phyloP scores from a whole-genome alignment of 2,329 filamentous ascomycete genomes.

The Cladosporium sp. region DNA sequence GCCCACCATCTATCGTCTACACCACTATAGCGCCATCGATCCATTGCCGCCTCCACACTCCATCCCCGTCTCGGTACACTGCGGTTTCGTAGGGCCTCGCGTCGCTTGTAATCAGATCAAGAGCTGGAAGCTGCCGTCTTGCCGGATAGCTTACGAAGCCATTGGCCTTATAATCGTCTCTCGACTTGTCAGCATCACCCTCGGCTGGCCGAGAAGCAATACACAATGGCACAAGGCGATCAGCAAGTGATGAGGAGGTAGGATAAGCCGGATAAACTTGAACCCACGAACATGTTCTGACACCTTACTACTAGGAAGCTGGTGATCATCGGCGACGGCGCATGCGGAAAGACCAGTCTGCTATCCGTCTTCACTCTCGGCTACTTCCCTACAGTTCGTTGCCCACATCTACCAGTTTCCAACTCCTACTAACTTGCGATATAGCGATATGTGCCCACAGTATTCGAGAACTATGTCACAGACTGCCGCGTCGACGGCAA shows the following conservation, averaged over 20 bases:
- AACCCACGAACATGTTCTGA: constrained; percentile 10
- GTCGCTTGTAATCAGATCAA: constrained; percentile 7
- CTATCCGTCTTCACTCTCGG: constrained; percentile 96
- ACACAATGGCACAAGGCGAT: constrained; percentile 41
- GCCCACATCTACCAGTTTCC: background rate
- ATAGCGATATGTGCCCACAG: constrained; percentile 71
- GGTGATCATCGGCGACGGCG: constrained; percentile 95
- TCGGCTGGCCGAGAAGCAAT: constrained; percentile 21
- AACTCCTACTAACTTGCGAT: constrained; percentile 25
- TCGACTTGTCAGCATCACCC: constrained; percentile 1
- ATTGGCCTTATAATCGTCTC: background rate
- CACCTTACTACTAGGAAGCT: constrained; percentile 68
- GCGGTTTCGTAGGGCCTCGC: constrained; percentile 13
- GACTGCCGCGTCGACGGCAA: constrained; percentile 98
- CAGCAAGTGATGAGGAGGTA: constrained; percentile 44
- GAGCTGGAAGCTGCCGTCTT: constrained; percentile 1
- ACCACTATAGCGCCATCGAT: background rate
- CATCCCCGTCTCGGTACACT: background rate
- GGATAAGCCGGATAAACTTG: constrained; percentile 13
- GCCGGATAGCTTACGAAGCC: constrained; percentile 1
- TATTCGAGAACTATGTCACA: constrained; percentile 99
- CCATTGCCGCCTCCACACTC: constrained; percentile 10
- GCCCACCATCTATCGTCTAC: background rate
- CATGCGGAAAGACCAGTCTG: constrained; percentile 96
- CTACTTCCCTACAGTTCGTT: constrained; percentile 92